Base-by-base conservation (phyloP, 768 basidiomycete species). In the Trametes meyenii region DNA sequence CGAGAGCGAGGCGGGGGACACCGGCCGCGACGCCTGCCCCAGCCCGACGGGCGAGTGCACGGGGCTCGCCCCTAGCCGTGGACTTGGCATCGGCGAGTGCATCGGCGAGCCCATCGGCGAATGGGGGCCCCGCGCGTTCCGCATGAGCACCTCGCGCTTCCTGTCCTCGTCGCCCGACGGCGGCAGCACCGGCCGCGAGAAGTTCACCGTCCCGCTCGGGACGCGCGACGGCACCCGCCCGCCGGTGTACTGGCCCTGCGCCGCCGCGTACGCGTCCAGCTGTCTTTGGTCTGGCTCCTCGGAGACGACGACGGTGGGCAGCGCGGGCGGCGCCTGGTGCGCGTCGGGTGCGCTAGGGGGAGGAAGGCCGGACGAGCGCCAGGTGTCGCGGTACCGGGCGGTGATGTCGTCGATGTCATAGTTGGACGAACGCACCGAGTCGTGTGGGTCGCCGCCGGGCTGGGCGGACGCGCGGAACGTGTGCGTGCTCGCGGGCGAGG, bases 261-360 rank as follows among this genome's bases (percentile, higher is more conserved):
- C 67, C 7, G 48, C 17, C 21, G 43, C 60, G 21, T 58, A 23
- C 46, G 23, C 59, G 12, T 21, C 46, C 38, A 43, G 12, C 12
- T 43, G 48, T 42, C 19, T 19, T 38, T 38, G 48, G 16, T 21
- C 50, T 29, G 57, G 55, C 5, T 65, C 68, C 6, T 64, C 44
- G 21, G 86, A 86, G 39, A 88, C 75, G 53, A 88, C 75, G 19
- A 88, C 81, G 5, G 77, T 80, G 2, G 85, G 86, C 26, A 85
- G 67, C 14, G 55, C 52, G 12, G 58, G 58, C 44, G 50, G 48
- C 19, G 44, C 57, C 5, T 58, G 55, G 21, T 43, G 49, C 14
- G 39, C 48, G 48, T 63, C 40, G 1, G 62, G n/a, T 21, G n/a
- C 44, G 3, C n/a, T 42, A 26, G 46, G 56, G n/a, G 58, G 54